These are phyloP conservation scores for Carpinus viminea DNA, from an alignment of 306 rosid species.

Conservation along the genomic window DNA sequence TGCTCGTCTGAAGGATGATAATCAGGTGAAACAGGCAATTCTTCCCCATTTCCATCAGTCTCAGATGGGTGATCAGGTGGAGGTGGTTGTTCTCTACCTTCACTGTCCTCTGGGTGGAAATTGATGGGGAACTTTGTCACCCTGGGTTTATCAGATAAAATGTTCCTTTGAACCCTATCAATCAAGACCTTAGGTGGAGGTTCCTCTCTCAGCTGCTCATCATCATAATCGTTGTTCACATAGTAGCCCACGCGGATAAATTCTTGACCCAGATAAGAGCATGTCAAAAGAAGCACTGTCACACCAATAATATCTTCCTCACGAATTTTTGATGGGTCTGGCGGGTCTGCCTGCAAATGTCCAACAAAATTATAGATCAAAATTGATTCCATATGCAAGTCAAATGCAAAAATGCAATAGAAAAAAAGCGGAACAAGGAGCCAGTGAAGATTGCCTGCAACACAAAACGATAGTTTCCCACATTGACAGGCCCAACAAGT, in stretches of 20 bases:
- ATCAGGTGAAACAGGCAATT: conserved; percentile 32
- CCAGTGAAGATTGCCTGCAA: conserved; percentile 57
- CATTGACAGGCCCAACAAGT: conserved; percentile 91
- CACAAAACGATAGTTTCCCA: conserved; percentile 87
- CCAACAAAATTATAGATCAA: neutral
- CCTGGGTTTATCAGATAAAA: conserved; percentile 89
- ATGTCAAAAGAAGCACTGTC: conserved; percentile 75
- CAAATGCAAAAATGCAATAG: neutral
- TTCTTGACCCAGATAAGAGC: conserved; percentile 89
- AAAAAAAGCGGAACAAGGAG: neutral
- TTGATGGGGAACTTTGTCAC: conserved; percentile 88
- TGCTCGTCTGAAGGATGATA: conserved; percentile 40
- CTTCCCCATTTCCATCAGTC: conserved; percentile 39
- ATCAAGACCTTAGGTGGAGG: conserved; percentile 75
- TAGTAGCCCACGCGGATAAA: conserved; percentile 87
- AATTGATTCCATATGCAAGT: conserved; percentile 15
- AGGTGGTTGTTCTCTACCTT: conserved; percentile 52
- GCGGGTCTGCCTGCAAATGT: conserved; percentile 78
- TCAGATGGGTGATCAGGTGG: conserved; percentile 45
- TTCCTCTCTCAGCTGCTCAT: conserved; percentile 90
- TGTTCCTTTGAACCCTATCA: conserved; percentile 84
- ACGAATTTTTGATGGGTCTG: conserved; percentile 86
- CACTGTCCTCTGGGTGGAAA: conserved; percentile 57
- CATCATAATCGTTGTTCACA: conserved; percentile 92
- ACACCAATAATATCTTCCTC: conserved; percentile 94